A percentile compares a stretch with the other conserved stretches of the same genome.
Evolutionary conservation across 768 basidiomycete genomes (phyloP).

Genomic region (Lepiota venenata): DNA sequence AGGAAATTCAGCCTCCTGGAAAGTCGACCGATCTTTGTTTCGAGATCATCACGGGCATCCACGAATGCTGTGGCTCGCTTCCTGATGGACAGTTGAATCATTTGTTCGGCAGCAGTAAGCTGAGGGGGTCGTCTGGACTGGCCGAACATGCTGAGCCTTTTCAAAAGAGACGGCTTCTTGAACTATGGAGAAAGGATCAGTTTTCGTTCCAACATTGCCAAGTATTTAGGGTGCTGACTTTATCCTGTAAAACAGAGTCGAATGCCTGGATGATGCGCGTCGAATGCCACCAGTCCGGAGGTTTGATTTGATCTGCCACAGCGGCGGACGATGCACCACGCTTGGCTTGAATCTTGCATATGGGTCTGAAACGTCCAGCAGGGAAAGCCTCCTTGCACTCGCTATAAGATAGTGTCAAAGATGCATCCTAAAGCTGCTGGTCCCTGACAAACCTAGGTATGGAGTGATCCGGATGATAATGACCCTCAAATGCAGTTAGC

Average conservation of each 20-base stretch:
- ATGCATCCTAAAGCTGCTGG: conserved; percentile 1
- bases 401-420: conserved; percentile 33
- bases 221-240: conserved; percentile 38
- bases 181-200: conserved; percentile 41
- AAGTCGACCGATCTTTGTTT: conserved; percentile 89
- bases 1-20: conserved; percentile 85
- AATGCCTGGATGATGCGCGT: conserved; percentile 90
- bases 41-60: conserved; percentile 89
- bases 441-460: conserved; percentile 55
- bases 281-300: conserved; percentile 94
- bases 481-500: conserved; percentile 75
- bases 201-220: neutral
- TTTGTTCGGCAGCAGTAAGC: conserved; percentile 77
- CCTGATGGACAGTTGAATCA: conserved; percentile 84
- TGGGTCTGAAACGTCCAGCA: conserved; percentile 84
- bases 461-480: conserved; percentile 87
- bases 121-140: conserved; percentile 66
- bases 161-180: conserved; percentile 86
- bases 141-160: conserved; percentile 79
- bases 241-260: conserved; percentile 82
- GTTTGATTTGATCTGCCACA: conserved; percentile 85
- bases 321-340: conserved; percentile 74
- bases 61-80: conserved; percentile 94
- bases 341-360: conserved; percentile 89
- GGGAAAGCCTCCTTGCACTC: conserved; percentile 97